Evolutionary conservation across 176 grass and related monocot species (phyloP).

Genomic region (Tillandsia leiboldiana): DNA sequence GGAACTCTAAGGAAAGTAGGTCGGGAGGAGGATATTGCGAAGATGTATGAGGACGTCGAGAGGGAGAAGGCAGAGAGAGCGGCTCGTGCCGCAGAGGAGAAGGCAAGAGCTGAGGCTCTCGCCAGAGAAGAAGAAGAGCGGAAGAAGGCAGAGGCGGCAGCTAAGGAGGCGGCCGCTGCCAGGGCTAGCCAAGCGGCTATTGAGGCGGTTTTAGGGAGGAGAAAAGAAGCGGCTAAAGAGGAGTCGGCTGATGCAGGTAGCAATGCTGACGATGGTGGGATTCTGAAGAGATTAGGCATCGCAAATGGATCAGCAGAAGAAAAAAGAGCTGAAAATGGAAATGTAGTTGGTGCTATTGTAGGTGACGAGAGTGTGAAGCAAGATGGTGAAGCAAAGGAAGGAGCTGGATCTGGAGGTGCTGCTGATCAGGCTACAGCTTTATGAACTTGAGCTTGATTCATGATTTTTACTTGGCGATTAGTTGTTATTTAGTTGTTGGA

Average conservation of each 20-base stretch:
- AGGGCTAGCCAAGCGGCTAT: slow-evolving; percentile 77
- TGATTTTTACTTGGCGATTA: not conserved
- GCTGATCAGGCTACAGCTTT: not conserved
- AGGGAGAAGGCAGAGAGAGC: slow-evolving; percentile 52
- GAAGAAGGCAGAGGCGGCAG: slow-evolving; percentile 50
- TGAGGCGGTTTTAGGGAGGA: slow-evolving; percentile 52
- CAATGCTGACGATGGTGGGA: slow-evolving; percentile 3
- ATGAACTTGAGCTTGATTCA: not conserved
- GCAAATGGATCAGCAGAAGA: slow-evolving; percentile 13
- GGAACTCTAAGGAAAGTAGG: slow-evolving; percentile 35
- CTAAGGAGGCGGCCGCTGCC: slow-evolving; percentile 61
- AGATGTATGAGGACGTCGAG: slow-evolving; percentile 56
- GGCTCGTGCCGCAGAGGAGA: slow-evolving; percentile 44
- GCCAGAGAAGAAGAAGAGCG: slow-evolving; percentile 61
- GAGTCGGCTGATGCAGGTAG: slow-evolving; percentile 8
- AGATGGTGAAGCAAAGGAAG: not conserved
- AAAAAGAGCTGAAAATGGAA: slow-evolving; percentile 11
- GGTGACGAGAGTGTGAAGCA: not conserved
- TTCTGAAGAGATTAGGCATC: slow-evolving; percentile 32
- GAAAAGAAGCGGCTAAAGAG: slow-evolving; percentile 31
- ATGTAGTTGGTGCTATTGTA: not conserved
- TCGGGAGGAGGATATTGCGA: slow-evolving; percentile 49
- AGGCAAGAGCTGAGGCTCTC: slow-evolving; percentile 46
- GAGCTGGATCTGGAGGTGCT: not conserved
- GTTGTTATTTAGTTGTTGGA: not conserved